Evolutionary conservation across 768 basidiomycete genomes (phyloP).

Genomic region (Boletus edulis): DNA sequence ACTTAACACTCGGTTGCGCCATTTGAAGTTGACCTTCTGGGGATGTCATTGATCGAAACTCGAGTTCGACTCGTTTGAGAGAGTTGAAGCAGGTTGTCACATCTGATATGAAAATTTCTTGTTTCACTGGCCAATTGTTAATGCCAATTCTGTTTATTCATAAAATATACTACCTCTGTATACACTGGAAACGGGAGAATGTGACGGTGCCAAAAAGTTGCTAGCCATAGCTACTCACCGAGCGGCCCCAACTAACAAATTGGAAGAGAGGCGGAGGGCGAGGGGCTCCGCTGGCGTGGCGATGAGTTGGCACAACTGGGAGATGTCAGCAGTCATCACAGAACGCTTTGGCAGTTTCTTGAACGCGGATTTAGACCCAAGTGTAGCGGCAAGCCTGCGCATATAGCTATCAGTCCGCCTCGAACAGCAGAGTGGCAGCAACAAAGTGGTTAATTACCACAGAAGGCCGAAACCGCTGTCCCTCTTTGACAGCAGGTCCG

Average conservation of each 20-base stretch:
- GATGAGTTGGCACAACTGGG: constrained; percentile 77
- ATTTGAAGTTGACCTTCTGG: constrained; percentile 63
- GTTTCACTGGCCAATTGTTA: constrained; percentile 55
- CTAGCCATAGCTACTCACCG: constrained; percentile 48
- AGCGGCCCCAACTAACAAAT: constrained; percentile 85
- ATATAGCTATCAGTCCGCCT: constrained; percentile 8
- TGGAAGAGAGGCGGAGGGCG: constrained; percentile 83
- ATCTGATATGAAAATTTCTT: constrained; percentile 80
- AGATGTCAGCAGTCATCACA: constrained; percentile 81
- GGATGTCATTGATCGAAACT: constrained; percentile 48
- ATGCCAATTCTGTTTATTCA: neutral
- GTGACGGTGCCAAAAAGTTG: neutral
- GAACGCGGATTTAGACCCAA: constrained; percentile 85
- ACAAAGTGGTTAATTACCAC: constrained; percentile 46
- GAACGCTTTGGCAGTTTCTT: constrained; percentile 80
- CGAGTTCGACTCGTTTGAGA: constrained; percentile 75
- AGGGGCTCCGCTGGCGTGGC: constrained; percentile 82
- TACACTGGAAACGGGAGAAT: constrained; percentile 32
- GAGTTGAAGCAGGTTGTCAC: constrained; percentile 74
- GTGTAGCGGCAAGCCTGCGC: constrained; percentile 83
- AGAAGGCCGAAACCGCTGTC: constrained; percentile 90
- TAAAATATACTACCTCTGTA: constrained; percentile 41
- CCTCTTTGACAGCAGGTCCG: constrained; percentile 74
- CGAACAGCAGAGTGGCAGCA: neutral
- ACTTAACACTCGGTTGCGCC: constrained; percentile 66